Evolutionary conservation across 108 stramenopile genomes (phyloP).

Genomic region (Cyclostephanos tholiformis): DNA sequence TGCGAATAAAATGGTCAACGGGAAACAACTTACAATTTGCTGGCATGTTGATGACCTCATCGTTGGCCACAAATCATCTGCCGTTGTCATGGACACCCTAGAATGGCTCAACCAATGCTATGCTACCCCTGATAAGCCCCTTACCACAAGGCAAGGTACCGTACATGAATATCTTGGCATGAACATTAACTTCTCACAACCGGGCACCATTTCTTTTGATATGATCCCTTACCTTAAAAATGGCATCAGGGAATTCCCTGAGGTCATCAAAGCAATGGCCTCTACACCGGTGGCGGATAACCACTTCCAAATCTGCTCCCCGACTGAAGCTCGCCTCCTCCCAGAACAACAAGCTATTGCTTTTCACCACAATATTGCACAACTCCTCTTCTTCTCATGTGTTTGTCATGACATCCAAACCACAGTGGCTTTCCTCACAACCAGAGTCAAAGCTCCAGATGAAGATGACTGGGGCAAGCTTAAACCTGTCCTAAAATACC

Average conservation of each 20-base stretch:
- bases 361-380: background rate
- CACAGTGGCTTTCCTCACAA: constrained; percentile 14
- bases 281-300: constrained; percentile 36
- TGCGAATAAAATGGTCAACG: constrained; percentile 34
- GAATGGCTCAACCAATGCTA: no score
- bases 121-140: constrained; percentile 14
- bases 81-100: constrained; percentile 14
- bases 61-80: no score
- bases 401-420: constrained; percentile 25
- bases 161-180: constrained; percentile 53
- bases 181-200: constrained; percentile 30
- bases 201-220: constrained; percentile 19
- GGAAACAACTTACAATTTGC: constrained; percentile 38
- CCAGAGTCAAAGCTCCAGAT: background rate
- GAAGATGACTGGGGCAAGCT: no score
- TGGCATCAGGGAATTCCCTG: constrained; percentile 27
- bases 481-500: no score
- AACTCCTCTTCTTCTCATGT: constrained; percentile 7
- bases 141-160: constrained; percentile 5
- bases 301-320: constrained; percentile 23
- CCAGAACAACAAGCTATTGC: background rate
- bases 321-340: no score
- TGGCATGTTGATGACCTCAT: constrained; percentile 54
- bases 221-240: constrained; percentile 33
- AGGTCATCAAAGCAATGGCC: background rate